A percentile compares a stretch with the other conserved stretches of the same genome.
These are phyloP conservation scores for Pleurotus eryngii DNA, from an alignment of 768 basidiomycete species.

Conservation along the genomic window DNA sequence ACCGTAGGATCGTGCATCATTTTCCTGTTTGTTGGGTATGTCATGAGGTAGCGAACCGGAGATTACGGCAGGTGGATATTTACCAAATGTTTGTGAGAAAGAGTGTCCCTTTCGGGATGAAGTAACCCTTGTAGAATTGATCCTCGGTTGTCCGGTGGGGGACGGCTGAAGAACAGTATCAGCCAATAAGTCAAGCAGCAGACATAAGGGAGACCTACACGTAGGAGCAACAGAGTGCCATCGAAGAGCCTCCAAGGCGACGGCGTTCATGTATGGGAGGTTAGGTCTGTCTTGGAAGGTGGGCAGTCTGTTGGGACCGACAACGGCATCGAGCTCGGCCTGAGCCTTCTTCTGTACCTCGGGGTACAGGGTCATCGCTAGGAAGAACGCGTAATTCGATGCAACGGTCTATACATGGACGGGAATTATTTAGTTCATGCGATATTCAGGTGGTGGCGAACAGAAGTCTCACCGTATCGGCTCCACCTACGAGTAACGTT, in stretches of 20 bases:
- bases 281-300: neutral
- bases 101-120: conserved; percentile 16
- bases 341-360: conserved; percentile 1
- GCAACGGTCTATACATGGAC: neutral
- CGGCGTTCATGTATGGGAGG: neutral
- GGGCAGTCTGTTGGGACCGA: neutral
- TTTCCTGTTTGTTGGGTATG: conserved; percentile 11
- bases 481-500: neutral
- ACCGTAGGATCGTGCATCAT: conserved; percentile 19
- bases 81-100: conserved; percentile 15
- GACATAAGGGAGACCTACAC: neutral
- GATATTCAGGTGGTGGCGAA: neutral
- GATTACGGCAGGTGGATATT: neutral
- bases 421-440: too few species aligned
- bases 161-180: neutral
- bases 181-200: neutral
- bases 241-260: neutral
- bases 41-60: neutral
- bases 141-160: conserved; percentile 8
- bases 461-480: neutral
- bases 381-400: neutral
- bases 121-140: conserved; percentile 16
- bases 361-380: conserved; percentile 1
- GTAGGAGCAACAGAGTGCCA: neutral
- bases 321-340: neutral